Base-by-base conservation (phyloP, 208 protist genomes). In the Vickermania spadyakhi region DNA sequence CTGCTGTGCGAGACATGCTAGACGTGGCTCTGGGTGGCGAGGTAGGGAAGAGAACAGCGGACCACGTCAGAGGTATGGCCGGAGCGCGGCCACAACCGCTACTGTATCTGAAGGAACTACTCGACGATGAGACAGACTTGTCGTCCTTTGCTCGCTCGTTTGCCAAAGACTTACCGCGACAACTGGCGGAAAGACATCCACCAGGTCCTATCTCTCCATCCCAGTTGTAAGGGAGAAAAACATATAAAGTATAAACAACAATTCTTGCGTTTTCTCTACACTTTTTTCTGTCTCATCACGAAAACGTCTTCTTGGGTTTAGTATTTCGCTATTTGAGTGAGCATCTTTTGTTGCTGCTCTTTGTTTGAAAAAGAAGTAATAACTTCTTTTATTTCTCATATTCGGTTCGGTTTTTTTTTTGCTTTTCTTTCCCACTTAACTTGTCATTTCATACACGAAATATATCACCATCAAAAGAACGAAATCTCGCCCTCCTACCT, bases 71-170 rank as follows among this genome's bases (percentile, higher is more conserved):
- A 25, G 75, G 80, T 36, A 86, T 91, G 36, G 80, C 76, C n/a
- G 74, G 76, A 0, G 73, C 77, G 2, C 70, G 70, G 2, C 81
- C 81, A 13, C 73, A 82, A 58, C 71, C 86, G 56, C 68, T 94
- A 69, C 2, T 91, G 68, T 89, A 94, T 59, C 65, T 94, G 31
- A 89, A 91, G 59, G 83, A 94, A 62, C 63, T 94, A 23, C 72
- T 94, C 28, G 86, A 94, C 61, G 86, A 94, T 60, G 81, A 86
- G 53, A 94, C 86, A n/a, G 83, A 94, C 50, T 55, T 94, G 14
- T 70, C 76, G 0, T 72, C 81, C 30, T 61, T 94, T 30, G 82
- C 86, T 25, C 68, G 73, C 21, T 66, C 74, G 54, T 62, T 93
- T 18, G 82, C 83, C 31, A 78, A 74, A 58, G 83, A 93, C 13